phyloP scores from a whole-genome alignment of 202 grass and related monocot species.

The Setaria viridis region DNA sequence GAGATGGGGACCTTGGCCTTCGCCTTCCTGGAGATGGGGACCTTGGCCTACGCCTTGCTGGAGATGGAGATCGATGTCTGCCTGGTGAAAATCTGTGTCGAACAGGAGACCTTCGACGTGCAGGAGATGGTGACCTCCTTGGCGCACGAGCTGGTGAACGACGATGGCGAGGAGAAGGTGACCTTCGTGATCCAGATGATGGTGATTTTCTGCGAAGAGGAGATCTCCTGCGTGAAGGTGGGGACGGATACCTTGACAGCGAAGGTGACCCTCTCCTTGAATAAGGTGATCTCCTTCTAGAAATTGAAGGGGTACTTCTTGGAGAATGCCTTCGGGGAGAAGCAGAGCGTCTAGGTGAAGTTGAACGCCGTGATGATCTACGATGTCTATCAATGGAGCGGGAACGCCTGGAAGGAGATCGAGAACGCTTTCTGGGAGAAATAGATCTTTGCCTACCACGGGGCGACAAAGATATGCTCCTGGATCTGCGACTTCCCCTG shows the following conservation, averaged over 20 bases:
- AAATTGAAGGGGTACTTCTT: conserved; percentile 43
- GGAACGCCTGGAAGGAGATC: conserved; percentile 53
- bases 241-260: conserved; percentile 58
- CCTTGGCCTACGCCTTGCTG: conserved; percentile 37
- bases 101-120: conserved; percentile 52
- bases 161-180: conserved; percentile 53
- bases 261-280: conserved; percentile 63
- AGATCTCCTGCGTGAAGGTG: conserved; percentile 54
- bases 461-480: conserved; percentile 70
- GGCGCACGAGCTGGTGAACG: conserved; percentile 58
- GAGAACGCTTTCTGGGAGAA: conserved; percentile 69
- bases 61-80: conserved; percentile 55
- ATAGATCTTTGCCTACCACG: conserved; percentile 49
- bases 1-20: conserved; percentile 36
- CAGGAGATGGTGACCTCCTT: conserved; percentile 72
- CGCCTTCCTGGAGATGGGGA: conserved; percentile 46
- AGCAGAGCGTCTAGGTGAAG: conserved; percentile 61
- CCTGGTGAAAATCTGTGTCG: conserved; percentile 43
- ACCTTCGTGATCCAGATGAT: conserved; percentile 44
- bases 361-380: conserved; percentile 51
- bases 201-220: conserved; percentile 67
- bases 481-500: conserved; percentile 62
- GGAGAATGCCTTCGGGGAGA: conserved; percentile 70
- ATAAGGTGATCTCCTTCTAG: conserved; percentile 65
- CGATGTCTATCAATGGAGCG: conserved; percentile 55